Evolutionary conservation across 257 asterid species (phyloP).

Genomic region (Petunia secreta): DNA sequence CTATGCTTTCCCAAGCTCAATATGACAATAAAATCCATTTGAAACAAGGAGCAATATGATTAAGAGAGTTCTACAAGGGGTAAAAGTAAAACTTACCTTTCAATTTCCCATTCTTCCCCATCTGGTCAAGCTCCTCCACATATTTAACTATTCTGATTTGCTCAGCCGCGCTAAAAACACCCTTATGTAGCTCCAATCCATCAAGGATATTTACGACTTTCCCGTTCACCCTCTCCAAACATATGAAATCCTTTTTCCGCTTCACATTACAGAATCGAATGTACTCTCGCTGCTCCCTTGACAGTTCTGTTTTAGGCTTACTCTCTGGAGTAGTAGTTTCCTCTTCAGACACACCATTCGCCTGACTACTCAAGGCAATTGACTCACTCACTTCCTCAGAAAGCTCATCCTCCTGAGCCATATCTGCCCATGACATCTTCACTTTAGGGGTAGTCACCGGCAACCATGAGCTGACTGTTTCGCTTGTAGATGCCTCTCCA

Average conservation of each 20-base stretch:
- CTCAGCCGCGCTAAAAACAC: slow-evolving; percentile 55
- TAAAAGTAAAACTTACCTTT: slow-evolving; percentile 37
- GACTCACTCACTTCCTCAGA: slow-evolving; percentile 40
- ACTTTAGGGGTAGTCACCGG: slow-evolving; percentile 38
- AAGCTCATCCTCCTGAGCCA: slow-evolving; percentile 90
- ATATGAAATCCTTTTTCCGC: slow-evolving; percentile 45
- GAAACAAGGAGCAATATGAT: background rate
- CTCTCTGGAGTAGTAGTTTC: slow-evolving; percentile 35
- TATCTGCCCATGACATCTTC: slow-evolving; percentile 96
- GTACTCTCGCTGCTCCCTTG: slow-evolving; percentile 51
- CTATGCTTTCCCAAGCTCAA: background rate
- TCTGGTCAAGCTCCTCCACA: slow-evolving; percentile 43
- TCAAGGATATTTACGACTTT: slow-evolving; percentile 46
- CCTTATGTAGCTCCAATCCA: slow-evolving; percentile 49
- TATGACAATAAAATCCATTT: background rate
- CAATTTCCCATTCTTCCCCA: slow-evolving; percentile 48
- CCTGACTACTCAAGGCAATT: slow-evolving; percentile 25
- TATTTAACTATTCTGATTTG: slow-evolving; percentile 47
- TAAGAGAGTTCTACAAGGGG: background rate
- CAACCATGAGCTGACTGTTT: slow-evolving; percentile 38
- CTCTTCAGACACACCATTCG: slow-evolving; percentile 37
- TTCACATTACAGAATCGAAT: slow-evolving; percentile 43
- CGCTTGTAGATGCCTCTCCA: slow-evolving; percentile 40
- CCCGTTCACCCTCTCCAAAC: slow-evolving; percentile 47
- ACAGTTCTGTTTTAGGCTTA: slow-evolving; percentile 48